Conservation (phyloP, 192 early-diverging fungal genomes). For the Backusella westeae region DNA sequence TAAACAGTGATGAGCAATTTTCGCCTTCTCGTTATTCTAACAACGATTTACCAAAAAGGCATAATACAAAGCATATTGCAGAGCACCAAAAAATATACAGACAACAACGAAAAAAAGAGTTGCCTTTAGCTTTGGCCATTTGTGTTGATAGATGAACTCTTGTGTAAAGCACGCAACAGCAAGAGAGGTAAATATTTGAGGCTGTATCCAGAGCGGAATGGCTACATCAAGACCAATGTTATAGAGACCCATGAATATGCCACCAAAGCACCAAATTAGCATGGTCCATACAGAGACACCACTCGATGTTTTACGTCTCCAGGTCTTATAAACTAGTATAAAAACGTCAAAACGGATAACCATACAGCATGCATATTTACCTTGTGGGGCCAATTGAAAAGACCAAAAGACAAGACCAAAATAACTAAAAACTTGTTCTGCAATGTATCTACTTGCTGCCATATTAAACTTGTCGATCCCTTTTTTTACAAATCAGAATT, state of each 20-base stretch:
- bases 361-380: background rate
- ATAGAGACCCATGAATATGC: conserved; percentile 41
- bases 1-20: background rate
- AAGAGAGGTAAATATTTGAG: conserved; percentile 44
- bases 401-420: conserved; percentile 51
- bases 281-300: conserved; percentile 43
- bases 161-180: conserved; percentile 37
- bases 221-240: conserved; percentile 40
- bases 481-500: background rate
- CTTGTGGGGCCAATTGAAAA: conserved; percentile 49
- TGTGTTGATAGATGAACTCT: conserved; percentile 34
- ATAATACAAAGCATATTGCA: conserved; percentile 21
- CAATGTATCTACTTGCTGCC: background rate
- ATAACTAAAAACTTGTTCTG: conserved; percentile 24
- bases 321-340: conserved; percentile 35
- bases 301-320: conserved; percentile 32
- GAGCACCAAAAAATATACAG: conserved; percentile 12
- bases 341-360: background rate
- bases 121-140: conserved; percentile 8
- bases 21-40: background rate
- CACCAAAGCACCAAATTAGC: conserved; percentile 38
- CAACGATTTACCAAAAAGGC: conserved; percentile 14
- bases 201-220: conserved; percentile 45
- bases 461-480: background rate
- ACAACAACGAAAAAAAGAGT: background rate